phyloP scores from a whole-genome alignment of 1,139 yeast species.

The Blastobotrys petasosporus region DNA sequence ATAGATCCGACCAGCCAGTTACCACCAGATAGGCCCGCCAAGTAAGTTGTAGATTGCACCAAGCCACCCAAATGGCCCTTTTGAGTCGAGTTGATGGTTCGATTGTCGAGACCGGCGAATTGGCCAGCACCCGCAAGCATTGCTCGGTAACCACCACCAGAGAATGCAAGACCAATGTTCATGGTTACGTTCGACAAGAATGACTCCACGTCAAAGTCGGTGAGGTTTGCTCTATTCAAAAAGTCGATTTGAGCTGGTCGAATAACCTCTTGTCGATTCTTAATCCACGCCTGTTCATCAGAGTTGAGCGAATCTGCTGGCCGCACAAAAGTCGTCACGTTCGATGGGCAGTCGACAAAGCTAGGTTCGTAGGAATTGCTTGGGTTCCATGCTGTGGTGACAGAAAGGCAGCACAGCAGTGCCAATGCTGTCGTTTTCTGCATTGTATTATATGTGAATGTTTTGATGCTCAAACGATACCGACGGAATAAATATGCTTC shows the following conservation, averaged over 20 bases:
- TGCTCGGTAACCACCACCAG: constrained; percentile 93
- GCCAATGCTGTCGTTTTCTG: neutral
- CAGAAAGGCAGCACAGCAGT: constrained; percentile 1
- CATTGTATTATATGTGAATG: no score
- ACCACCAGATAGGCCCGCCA: constrained; percentile 86
- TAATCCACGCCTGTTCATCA: constrained; percentile 23
- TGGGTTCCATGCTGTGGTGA: constrained; percentile 20
- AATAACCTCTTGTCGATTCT: constrained; percentile 46
- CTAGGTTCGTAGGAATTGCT: constrained; percentile 27
- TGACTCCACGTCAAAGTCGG: constrained; percentile 50
- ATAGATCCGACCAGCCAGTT: constrained; percentile 85
- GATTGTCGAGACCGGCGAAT: constrained; percentile 68
- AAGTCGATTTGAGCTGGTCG: constrained; percentile 50
- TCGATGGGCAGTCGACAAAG: constrained; percentile 23
- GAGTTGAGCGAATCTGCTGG: constrained; percentile 21
- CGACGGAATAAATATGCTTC: no score
- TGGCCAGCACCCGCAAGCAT: constrained; percentile 90
- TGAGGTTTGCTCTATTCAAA: constrained; percentile 50
- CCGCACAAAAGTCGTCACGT: constrained; percentile 18
- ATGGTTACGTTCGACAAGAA: constrained; percentile 44
- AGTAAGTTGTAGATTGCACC: constrained; percentile 69
- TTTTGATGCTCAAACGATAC: no score
- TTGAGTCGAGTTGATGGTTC: constrained; percentile 43
- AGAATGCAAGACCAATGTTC: constrained; percentile 66
- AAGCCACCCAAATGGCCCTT: constrained; percentile 73